Conservation (phyloP, 1,284 basidiomycete species). For the Marasmius fiardii region DNA sequence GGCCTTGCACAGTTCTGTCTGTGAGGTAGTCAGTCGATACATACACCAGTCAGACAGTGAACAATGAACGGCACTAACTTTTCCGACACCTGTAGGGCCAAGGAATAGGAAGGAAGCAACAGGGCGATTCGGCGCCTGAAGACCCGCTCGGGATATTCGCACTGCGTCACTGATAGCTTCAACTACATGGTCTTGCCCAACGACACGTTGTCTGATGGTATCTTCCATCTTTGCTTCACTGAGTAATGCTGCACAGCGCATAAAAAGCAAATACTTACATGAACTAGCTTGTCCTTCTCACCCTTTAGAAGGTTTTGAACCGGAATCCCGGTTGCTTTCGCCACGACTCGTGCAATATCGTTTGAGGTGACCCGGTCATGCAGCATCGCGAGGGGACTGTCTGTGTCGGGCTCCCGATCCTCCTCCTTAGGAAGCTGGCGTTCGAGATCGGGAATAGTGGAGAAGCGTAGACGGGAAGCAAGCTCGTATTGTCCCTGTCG, state of each 20-base stretch:
- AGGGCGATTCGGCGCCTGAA: slow-evolving; percentile 84
- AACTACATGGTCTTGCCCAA: slow-evolving; percentile 88
- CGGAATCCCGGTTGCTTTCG: slow-evolving; percentile 90
- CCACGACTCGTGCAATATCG: slow-evolving; percentile 87
- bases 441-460: slow-evolving; percentile 82
- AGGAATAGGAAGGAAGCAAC: slow-evolving; percentile 92
- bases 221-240: slow-evolving; percentile 74
- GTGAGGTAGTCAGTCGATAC: no score
- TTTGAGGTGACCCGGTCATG: slow-evolving; percentile 86
- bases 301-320: slow-evolving; percentile 87
- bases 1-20: slow-evolving; percentile 85
- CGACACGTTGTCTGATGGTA: slow-evolving; percentile 67
- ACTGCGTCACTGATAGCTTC: slow-evolving; percentile 83
- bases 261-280: slow-evolving; percentile 46
- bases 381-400: slow-evolving; percentile 61
- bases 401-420: slow-evolving; percentile 32
- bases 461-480: slow-evolving; percentile 80
- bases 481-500: slow-evolving; percentile 80
- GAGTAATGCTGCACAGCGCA: slow-evolving; percentile 8
- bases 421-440: slow-evolving; percentile 68
- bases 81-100: slow-evolving; percentile 85
- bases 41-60: no score
- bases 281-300: slow-evolving; percentile 87
- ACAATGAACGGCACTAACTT: slow-evolving; percentile 23
- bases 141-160: slow-evolving; percentile 85